phyloP scores from a whole-genome alignment of 2,329 filamentous ascomycete genomes.

The Mollisia scopiformis region DNA sequence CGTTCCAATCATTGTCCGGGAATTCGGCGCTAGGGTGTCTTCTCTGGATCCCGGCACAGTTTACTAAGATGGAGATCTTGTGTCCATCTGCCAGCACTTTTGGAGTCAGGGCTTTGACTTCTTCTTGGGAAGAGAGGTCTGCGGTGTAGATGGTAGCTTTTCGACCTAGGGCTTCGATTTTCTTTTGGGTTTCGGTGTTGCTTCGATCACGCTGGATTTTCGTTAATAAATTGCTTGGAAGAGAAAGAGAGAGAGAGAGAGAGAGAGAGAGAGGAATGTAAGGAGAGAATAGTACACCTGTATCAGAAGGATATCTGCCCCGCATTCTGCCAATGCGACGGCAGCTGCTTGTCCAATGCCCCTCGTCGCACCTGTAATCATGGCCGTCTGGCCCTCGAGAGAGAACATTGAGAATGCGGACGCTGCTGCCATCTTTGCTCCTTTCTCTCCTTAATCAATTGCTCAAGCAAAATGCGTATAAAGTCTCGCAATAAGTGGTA shows the following conservation, averaged over 20 bases:
- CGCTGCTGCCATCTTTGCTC: slow-evolving; percentile 25
- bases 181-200: slow-evolving; percentile 54
- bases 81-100: slow-evolving; percentile 56
- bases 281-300: slow-evolving; percentile 34
- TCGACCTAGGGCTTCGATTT: slow-evolving; percentile 67
- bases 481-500: neutral
- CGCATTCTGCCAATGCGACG: slow-evolving; percentile 41
- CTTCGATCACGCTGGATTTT: slow-evolving; percentile 31
- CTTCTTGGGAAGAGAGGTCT: slow-evolving; percentile 65
- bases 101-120: slow-evolving; percentile 64
- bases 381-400: slow-evolving; percentile 40
- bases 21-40: slow-evolving; percentile 42
- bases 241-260: neutral
- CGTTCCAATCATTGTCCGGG: slow-evolving; percentile 42
- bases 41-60: slow-evolving; percentile 46
- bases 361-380: slow-evolving; percentile 42
- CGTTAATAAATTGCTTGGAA: neutral
- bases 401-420: slow-evolving; percentile 35
- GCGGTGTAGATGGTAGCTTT: slow-evolving; percentile 69
- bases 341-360: slow-evolving; percentile 43
- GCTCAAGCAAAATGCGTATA: neutral
- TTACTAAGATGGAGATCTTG: slow-evolving; percentile 48
- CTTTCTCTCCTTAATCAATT: neutral
- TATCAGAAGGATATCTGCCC: slow-evolving; percentile 43
- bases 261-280: neutral